Percentiles rank a stretch among this genome's conserved stretches.
phyloP scores from a whole-genome alignment of 2,329 filamentous ascomycete species.

The Stemphylium vesicarium region DNA sequence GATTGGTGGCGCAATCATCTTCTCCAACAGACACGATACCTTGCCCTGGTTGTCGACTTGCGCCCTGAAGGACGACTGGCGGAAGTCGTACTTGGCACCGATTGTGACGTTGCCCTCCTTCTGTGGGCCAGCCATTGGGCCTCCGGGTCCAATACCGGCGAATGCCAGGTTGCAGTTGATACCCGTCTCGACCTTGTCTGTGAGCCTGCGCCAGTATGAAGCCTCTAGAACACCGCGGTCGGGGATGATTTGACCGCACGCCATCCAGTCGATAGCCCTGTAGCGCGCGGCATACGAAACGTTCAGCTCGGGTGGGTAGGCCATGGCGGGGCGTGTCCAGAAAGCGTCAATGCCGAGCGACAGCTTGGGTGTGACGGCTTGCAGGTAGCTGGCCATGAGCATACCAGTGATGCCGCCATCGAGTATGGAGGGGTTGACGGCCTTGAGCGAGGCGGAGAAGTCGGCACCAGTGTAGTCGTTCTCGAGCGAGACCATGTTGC shows the following conservation, averaged over 20 bases:
- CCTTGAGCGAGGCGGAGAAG: constrained; percentile 91
- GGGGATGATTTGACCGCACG: constrained; percentile 85
- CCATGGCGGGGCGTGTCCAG: constrained; percentile 86
- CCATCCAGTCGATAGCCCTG: constrained; percentile 91
- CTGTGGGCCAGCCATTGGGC: constrained; percentile 70
- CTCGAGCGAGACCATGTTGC: constrained; percentile 91
- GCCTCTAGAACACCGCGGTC: constrained; percentile 82
- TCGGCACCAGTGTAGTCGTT: constrained; percentile 94
- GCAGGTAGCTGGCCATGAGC: constrained; percentile 93
- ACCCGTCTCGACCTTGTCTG: constrained; percentile 94
- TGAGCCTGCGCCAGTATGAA: constrained; percentile 91
- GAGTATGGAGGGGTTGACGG: constrained; percentile 91
- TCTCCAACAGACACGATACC: constrained; percentile 90
- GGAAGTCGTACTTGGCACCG: constrained; percentile 98
- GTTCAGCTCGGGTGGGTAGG: constrained; percentile 86
- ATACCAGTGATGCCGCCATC: constrained; percentile 95
- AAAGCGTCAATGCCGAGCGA: constrained; percentile 90
- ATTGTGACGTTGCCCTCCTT: constrained; percentile 91
- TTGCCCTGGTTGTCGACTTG: constrained; percentile 96
- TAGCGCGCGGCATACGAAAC: constrained; percentile 91
- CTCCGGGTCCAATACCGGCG: constrained; percentile 63
- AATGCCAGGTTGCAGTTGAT: constrained; percentile 93
- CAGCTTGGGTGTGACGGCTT: constrained; percentile 86
- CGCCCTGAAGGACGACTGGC: constrained; percentile 90
- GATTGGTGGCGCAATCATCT: constrained; percentile 91